Base-by-base conservation (phyloP, 768 basidiomycete genomes). In the Candolleomyces aberdarensis region DNA sequence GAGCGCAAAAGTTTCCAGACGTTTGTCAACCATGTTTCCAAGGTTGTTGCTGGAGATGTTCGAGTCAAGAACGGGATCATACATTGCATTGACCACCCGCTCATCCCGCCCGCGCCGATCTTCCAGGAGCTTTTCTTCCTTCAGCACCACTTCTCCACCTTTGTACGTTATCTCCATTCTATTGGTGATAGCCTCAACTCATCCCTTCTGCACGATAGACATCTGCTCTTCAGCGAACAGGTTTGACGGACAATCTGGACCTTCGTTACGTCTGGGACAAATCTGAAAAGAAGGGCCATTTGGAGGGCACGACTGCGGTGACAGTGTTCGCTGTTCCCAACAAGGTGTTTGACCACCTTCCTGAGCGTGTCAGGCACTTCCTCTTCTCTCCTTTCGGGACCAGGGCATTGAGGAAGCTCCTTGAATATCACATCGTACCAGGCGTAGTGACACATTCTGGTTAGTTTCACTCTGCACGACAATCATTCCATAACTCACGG, bases 381-480 rank as follows among this genome's bases (percentile, higher is more conserved):
- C 73, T 87, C 55, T 87, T 87, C 71, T 86, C 85, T 4, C 83
- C 85, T 0, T 82, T 84, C 58, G 87, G 87, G 7, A 72, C 75
- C 36, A 69, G 64, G 19, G 80, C 72, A 11, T 62, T 88, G 56
- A 78, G 74, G 63, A 87, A 86, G 70, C 60, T 88, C 19, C 65
- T 89, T 14, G 73, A 83, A 49, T 88, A 80, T 71, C 86, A 89
- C 70, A 75, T 83, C 59, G 77, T 83, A 6, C 84, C 84, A 0
- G 71, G 77, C 10, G 61, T 74, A 15, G 71, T 84, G 22, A 70
- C 86, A n/a, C 75, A 83, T 64, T 80, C 81, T 5, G 81, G 86
- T 77, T 57, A 74, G 75, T 66, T 5, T 5, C 17, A 39, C 44
- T 15, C 50, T 15, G 15, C 1, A 15, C 40, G 40, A 57, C 15